Evolutionary conservation across 148 eudicot genomes (phyloP), one percentile per base, ranked within the genome.

Genomic region (Rhododendron ferrugineum): DNA sequence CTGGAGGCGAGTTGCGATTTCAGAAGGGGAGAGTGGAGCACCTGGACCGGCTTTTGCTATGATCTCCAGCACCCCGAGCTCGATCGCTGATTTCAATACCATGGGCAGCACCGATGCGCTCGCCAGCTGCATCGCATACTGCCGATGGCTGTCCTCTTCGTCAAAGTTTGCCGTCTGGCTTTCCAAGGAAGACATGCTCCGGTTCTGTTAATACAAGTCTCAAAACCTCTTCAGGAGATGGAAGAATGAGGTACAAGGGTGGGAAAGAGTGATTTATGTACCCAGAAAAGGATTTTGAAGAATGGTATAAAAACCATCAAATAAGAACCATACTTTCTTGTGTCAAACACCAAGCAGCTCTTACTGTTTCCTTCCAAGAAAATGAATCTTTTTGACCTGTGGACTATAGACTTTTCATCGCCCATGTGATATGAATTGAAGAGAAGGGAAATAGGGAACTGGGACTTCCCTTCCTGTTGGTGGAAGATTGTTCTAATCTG

Each of bases 1-100:
- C 32, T 85, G 78, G 34, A 87, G 82, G 49, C 18, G 56, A 70
- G 84, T 78, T 3, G 89, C 89, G 68, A 88, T 88, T 64, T 88
- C 85, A 10, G 42, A 26, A 2, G 87, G 73, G 50, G 89, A 88
- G 62, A 88, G 81, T 14, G 32, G 42, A 9, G 85, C 85, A n/a
- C 32, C 84, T 5, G 76, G 84, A 36, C 88, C 66, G 0, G 87
- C 86, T 54, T 46, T 82, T 44, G 47, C 75, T 4, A 85, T 85
- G 82, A 88, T 85, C 30, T 85, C 70, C 28, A 85, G 85, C 44
- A 88, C 49, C 11, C 68, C 84, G 1, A 88, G 85, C 46, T 88
- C 81, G 1, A 88, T 37, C 58, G 78, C 89, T 30, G 83, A 79
- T 81, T 78, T 78, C 82, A 88, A 44, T 36, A 78, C 85, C 89